Conservation (phyloP, 169 alveolate genomes). For the Eimeria mitis region DNA sequence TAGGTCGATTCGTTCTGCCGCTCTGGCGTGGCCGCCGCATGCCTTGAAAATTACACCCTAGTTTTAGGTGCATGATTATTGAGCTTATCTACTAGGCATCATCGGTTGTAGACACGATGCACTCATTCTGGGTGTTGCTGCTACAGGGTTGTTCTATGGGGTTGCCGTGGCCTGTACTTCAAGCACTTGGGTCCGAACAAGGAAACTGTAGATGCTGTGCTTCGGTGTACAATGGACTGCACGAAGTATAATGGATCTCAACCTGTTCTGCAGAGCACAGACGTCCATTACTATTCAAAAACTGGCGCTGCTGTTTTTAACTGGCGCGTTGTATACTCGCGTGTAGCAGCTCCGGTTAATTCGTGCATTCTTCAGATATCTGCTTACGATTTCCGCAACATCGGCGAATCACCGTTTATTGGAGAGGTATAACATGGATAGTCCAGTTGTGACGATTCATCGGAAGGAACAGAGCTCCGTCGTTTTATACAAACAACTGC, state of each 20-base stretch:
- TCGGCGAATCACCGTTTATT: constrained; percentile 91
- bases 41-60: background rate
- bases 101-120: background rate
- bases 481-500: background rate
- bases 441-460: background rate
- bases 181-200: constrained; percentile 71
- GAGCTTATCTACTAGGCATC: background rate
- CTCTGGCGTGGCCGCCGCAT: background rate
- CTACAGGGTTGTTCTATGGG: constrained; percentile 86
- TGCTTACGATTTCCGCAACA: constrained; percentile 91
- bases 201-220: constrained; percentile 87
- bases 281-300: constrained; percentile 94
- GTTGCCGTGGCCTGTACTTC: constrained; percentile 81
- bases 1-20: background rate
- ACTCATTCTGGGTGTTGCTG: constrained; percentile 31
- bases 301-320: constrained; percentile 93
- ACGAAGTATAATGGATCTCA: constrained; percentile 87
- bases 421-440: constrained; percentile 89
- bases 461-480: background rate
- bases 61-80: background rate
- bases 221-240: constrained; percentile 92
- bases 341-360: constrained; percentile 91
- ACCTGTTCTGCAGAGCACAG: constrained; percentile 91
- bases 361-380: constrained; percentile 94
- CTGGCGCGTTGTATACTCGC: constrained; percentile 95